Base-by-base conservation (phyloP, 139 green algal species). In the Chlamydomonas eustigma region DNA sequence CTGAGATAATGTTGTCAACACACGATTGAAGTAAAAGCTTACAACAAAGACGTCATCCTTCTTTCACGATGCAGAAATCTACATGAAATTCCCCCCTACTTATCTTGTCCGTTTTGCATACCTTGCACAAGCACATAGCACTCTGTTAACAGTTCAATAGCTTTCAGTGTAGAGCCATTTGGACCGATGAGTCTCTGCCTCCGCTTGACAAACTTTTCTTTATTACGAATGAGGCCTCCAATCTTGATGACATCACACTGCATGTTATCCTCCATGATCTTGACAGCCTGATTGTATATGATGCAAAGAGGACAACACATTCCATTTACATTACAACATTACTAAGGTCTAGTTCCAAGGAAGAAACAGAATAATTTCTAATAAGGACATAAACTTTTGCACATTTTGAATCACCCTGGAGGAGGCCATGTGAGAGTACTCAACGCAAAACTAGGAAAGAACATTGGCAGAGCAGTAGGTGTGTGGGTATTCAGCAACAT, bases 231-330 rank as follows among this genome's bases (percentile, higher is more conserved):
- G 5, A 99, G 79, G 28, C 92, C 92, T 4, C 92, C 94, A 44
- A 98, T 97, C 78, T 99, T 99, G 84, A 99, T 98, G 75, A 99
- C 91, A 84, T 99, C 96, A 78, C 92, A 97, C 78, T 97, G 90
- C 85, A 97, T 88, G 67, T 96, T 88, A 79, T 99, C 96, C 4
- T 95, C 37, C 66, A 84, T 71, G 50, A 82, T 80, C 65, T 78
- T 78, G 12, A 84, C 65, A 33, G 84, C 89, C 88, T 97, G 93
- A 63, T n/a, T n/a, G n/a, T n/a, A n/a, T n/a, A n/a, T n/a, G n/a
- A n/a, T n/a, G n/a, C n/a, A n/a, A n/a, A n/a, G n/a, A n/a, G n/a
- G n/a, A n/a, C n/a, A n/a, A n/a, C n/a, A n/a, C n/a, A n/a, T n/a
- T n/a, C n/a, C n/a, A n/a, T n/a, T n/a, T n/a, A n/a, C n/a, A n/a